These are phyloP conservation scores for Eutypa lata DNA, from an alignment of 2,329 filamentous ascomycete species.

Conservation along the genomic window DNA sequence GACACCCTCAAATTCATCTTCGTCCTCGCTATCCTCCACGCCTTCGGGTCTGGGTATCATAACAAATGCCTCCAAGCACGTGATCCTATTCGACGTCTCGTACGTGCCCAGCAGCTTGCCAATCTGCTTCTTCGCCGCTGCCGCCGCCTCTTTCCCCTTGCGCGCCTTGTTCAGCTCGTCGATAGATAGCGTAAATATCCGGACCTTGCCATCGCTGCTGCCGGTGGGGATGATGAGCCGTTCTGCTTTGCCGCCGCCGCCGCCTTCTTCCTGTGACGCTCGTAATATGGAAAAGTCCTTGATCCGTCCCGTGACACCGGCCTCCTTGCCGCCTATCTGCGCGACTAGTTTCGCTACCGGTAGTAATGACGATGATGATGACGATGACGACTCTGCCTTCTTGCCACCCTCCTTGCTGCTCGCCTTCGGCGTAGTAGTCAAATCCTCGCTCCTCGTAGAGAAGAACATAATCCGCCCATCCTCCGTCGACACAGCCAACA, in stretches of 20 bases:
- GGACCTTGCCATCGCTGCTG: slow-evolving; percentile 82
- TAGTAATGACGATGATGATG: slow-evolving; percentile 25
- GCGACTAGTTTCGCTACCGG: slow-evolving; percentile 65
- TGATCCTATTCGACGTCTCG: slow-evolving; percentile 84
- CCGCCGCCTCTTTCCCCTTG: not conserved
- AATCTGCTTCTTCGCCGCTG: slow-evolving; percentile 34
- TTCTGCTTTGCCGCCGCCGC: slow-evolving; percentile 21
- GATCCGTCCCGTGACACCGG: slow-evolving; percentile 67
- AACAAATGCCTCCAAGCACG: slow-evolving; percentile 79
- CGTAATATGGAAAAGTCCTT: slow-evolving; percentile 79
- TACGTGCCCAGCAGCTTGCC: slow-evolving; percentile 73
- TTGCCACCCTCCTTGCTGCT: slow-evolving; percentile 38
- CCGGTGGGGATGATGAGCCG: slow-evolving; percentile 63
- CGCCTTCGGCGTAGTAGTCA: slow-evolving; percentile 24
- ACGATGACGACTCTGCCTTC: slow-evolving; percentile 23
- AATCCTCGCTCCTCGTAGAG: slow-evolving; percentile 57
- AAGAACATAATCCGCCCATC: slow-evolving; percentile 86
- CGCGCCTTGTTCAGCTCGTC: slow-evolving; percentile 34
- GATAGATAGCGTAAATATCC: slow-evolving; percentile 66
- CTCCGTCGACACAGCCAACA: slow-evolving; percentile 81
- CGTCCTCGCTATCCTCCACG: slow-evolving; percentile 54
- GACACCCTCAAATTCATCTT: slow-evolving; percentile 24
- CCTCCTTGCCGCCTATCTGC: slow-evolving; percentile 73
- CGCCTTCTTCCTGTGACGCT: slow-evolving; percentile 33
- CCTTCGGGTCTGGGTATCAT: slow-evolving; percentile 70